phyloP scores from a whole-genome alignment of 768 basidiomycete species.

The Rhodotorula babjevae region DNA sequence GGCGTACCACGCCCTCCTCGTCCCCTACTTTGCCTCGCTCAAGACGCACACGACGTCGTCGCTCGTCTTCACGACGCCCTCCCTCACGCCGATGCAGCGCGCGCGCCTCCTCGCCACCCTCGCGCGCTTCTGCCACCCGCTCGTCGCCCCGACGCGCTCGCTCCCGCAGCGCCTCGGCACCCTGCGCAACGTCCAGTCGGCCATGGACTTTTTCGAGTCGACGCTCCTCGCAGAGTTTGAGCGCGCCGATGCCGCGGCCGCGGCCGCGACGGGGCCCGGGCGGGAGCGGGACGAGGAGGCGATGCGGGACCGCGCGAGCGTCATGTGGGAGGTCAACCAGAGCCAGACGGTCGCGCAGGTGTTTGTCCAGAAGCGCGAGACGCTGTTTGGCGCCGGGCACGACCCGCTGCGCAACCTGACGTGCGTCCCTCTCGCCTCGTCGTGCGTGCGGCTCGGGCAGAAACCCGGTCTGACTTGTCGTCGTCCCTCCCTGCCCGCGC shows the following conservation, averaged over 20 bases:
- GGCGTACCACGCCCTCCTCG: conserved; percentile 48
- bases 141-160: conserved; percentile 64
- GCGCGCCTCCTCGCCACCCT: conserved; percentile 67
- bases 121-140: conserved; percentile 62
- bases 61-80: conserved; percentile 64
- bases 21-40: conserved; percentile 47
- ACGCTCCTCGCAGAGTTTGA: conserved; percentile 83
- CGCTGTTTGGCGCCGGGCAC: conserved; percentile 85
- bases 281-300: conserved; percentile 59
- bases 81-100: conserved; percentile 44
- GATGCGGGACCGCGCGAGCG: conserved; percentile 76
- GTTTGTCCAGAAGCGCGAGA: conserved; percentile 91
- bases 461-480: not conserved
- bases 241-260: conserved; percentile 62
- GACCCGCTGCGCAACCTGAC: conserved; percentile 67
- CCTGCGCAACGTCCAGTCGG: conserved; percentile 62
- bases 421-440: conserved; percentile 47
- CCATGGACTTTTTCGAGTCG: conserved; percentile 84
- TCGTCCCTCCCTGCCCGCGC: not conserved
- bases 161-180: conserved; percentile 56
- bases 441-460: no score
- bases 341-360: conserved; percentile 93
- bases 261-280: no score
- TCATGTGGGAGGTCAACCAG: conserved; percentile 69
- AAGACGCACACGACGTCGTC: conserved; percentile 59